Percentiles rank a stretch among this genome's conserved stretches.
These are phyloP conservation scores for Fagus sylvatica DNA, from an alignment of 306 rosid genomes.

Conservation along the genomic window DNA sequence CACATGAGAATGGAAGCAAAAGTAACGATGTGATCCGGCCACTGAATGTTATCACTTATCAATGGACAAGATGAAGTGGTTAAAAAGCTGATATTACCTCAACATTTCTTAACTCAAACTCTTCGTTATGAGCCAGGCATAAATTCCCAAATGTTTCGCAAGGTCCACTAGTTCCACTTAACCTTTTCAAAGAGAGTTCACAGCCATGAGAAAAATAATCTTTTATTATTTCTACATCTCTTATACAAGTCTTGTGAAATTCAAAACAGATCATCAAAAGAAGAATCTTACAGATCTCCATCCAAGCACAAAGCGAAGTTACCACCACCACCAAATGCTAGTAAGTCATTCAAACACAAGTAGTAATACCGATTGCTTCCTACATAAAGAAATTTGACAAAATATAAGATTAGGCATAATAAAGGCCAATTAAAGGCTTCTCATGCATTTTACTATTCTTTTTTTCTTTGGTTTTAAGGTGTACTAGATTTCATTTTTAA, in stretches of 20 bases:
- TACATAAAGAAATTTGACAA: conserved; percentile 24
- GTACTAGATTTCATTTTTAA: neutral
- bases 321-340: conserved; percentile 96
- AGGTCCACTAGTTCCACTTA: conserved; percentile 89
- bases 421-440: neutral
- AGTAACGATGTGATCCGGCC: neutral
- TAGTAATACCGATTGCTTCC: conserved; percentile 85
- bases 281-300: conserved; percentile 82
- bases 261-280: conserved; percentile 1
- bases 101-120: conserved; percentile 85
- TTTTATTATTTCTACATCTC: conserved; percentile 9
- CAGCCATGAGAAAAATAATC: conserved; percentile 24
- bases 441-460: neutral
- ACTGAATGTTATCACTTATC: no score
- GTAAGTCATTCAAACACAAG: conserved; percentile 71
- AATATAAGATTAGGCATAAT: neutral
- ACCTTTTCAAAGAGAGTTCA: conserved; percentile 49
- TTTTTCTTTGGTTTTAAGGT: neutral
- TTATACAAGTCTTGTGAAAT: neutral
- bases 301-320: conserved; percentile 80
- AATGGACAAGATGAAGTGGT: neutral
- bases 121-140: conserved; percentile 84
- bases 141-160: conserved; percentile 80
- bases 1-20: neutral
- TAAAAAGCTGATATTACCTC: conserved; percentile 55